A percentile compares a stretch with the other conserved stretches of the same genome.
Conservation (phyloP, 495 filamentous ascomycete species). For the Podospora fimiseda region DNA sequence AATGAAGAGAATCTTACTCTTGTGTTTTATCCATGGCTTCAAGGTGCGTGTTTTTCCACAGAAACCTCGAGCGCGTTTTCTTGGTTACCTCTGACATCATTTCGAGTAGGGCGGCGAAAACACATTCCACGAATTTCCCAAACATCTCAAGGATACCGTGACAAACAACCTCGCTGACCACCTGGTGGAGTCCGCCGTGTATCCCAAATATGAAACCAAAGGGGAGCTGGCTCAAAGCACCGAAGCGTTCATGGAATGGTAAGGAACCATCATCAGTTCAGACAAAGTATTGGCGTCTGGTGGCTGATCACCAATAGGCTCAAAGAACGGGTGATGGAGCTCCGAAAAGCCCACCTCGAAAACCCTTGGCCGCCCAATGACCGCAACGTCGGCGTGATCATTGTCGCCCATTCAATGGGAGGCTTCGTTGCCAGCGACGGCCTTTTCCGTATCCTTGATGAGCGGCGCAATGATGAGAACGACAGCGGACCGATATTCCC, state of each 20-base stretch:
- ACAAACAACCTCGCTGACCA: conserved; percentile 65
- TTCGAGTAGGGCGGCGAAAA: conserved; percentile 66
- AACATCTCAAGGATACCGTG: conserved; percentile 62
- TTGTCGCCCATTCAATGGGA: conserved; percentile 94
- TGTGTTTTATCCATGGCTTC: neutral
- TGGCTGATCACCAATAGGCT: too few species aligned
- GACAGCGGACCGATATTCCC: conserved; percentile 48
- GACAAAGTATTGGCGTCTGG: too few species aligned
- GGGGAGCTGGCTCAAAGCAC: conserved; percentile 78
- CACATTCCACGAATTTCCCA: conserved; percentile 74
- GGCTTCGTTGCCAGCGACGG: conserved; percentile 89
- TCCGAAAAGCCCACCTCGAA: conserved; percentile 63
- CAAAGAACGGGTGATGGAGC: conserved; percentile 81
- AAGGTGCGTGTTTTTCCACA: neutral
- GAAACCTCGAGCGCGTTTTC: neutral
- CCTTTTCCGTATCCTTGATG: conserved; percentile 52
- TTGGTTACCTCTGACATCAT: neutral
- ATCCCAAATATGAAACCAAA: conserved; percentile 87
- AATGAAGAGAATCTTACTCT: neutral
- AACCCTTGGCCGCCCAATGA: conserved; percentile 82
- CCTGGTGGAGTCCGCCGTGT: conserved; percentile 62
- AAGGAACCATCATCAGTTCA: conserved; percentile 4
- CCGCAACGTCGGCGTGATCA: conserved; percentile 71
- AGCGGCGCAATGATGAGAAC: conserved; percentile 24
- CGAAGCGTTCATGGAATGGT: conserved; percentile 77